phyloP scores from a whole-genome alignment of 2,329 filamentous ascomycete species.

The Aspergillus pseudonomiae region DNA sequence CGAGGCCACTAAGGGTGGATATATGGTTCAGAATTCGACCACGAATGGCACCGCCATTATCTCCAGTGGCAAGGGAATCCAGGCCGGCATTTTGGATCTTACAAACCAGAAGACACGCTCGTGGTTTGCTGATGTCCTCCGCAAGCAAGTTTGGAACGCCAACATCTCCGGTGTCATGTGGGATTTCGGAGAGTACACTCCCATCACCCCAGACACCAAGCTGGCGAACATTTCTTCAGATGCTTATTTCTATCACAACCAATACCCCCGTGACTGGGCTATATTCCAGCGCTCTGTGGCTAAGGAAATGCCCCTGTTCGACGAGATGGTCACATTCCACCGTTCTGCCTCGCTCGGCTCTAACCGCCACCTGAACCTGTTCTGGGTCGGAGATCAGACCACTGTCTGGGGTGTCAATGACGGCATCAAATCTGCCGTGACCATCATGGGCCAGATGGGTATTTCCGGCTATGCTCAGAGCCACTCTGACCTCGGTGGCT shows the following conservation, averaged over 20 bases:
- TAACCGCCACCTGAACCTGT: constrained; percentile 40
- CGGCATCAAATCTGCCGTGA: not conserved
- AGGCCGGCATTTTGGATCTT: constrained; percentile 42
- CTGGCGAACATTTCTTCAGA: constrained; percentile 24
- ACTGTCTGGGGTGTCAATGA: constrained; percentile 38
- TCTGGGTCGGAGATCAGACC: constrained; percentile 44
- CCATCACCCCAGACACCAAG: constrained; percentile 29
- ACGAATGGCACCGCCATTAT: constrained; percentile 36
- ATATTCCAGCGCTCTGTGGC: not conserved
- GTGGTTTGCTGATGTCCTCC: constrained; percentile 39
- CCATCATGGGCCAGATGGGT: not conserved
- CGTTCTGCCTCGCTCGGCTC: constrained; percentile 37
- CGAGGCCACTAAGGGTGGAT: not conserved
- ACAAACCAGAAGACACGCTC: constrained; percentile 34
- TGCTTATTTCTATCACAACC: not conserved
- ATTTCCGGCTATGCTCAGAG: not conserved
- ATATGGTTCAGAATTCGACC: constrained; percentile 35
- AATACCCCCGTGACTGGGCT: not conserved
- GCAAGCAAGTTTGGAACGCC: constrained; percentile 18
- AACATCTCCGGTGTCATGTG: constrained; percentile 41
- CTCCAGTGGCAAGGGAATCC: constrained; percentile 40
- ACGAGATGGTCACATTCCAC: constrained; percentile 33
- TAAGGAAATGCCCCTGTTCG: constrained; percentile 19
- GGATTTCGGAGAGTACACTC: constrained; percentile 43
- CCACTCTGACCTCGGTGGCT: not conserved